phyloP scores from a whole-genome alignment of 2,329 filamentous ascomycete species.

The Hypoxylon sp. region DNA sequence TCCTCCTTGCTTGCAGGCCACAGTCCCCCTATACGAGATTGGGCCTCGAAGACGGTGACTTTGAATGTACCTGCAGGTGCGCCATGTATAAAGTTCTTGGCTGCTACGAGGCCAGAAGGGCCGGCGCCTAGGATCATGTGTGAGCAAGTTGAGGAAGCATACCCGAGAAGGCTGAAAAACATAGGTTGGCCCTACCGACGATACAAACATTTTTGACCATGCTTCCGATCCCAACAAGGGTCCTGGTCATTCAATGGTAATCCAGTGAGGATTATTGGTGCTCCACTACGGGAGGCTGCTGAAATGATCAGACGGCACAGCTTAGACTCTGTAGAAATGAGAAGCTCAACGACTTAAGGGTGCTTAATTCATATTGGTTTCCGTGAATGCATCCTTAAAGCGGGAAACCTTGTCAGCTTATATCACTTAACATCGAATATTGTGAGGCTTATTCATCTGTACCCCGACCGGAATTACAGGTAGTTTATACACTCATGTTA shows the following conservation, averaged over 20 bases:
- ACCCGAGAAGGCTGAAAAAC: neutral
- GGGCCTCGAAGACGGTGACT: slow-evolving; percentile 79
- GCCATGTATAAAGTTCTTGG: slow-evolving; percentile 79
- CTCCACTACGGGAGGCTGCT: slow-evolving; percentile 20
- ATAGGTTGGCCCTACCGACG: slow-evolving; percentile 58
- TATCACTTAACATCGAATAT: slow-evolving; percentile 1
- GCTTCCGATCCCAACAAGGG: slow-evolving; percentile 23
- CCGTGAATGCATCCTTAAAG: neutral
- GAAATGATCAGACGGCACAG: slow-evolving; percentile 16
- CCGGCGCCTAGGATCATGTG: slow-evolving; percentile 69
- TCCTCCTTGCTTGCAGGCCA: slow-evolving; percentile 75
- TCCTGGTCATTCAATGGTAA: slow-evolving; percentile 27
- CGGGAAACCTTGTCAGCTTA: neutral
- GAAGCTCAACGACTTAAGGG: neutral
- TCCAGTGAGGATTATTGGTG: slow-evolving; percentile 26
- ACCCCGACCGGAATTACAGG: slow-evolving; percentile 5
- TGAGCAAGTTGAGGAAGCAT: slow-evolving; percentile 18
- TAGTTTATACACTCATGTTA: slow-evolving; percentile 13
- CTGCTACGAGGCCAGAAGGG: slow-evolving; percentile 77
- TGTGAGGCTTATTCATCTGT: neutral
- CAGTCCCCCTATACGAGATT: slow-evolving; percentile 79
- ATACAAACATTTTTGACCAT: slow-evolving; percentile 68
- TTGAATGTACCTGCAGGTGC: slow-evolving; percentile 69
- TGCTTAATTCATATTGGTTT: slow-evolving; percentile 6
- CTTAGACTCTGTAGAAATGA: slow-evolving; percentile 2